Conservation (phyloP, 2,329 filamentous ascomycete genomes). For the Furcasterigmium furcatum region DNA sequence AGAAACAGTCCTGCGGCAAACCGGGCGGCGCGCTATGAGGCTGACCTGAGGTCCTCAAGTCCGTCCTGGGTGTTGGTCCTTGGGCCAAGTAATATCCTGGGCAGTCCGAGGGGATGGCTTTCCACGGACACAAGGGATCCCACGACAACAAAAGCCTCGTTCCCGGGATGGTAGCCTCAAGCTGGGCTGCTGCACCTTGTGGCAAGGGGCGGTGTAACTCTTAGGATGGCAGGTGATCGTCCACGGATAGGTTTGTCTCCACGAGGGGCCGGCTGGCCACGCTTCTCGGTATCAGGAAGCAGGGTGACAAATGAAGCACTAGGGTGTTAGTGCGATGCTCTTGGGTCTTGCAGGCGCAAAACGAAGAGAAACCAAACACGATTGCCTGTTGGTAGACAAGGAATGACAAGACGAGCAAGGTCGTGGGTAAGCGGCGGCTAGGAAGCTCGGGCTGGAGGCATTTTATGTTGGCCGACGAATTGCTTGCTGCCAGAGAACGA, state of each 20-base stretch:
- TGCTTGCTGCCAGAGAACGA: background rate
- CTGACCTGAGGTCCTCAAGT: slow-evolving; percentile 8
- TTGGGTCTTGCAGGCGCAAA: slow-evolving; percentile 14
- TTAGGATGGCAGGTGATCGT: slow-evolving; percentile 14
- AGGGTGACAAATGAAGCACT: slow-evolving; percentile 8
- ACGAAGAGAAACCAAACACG: slow-evolving; percentile 12
- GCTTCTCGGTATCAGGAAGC: slow-evolving; percentile 9
- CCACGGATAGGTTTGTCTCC: slow-evolving; percentile 14
- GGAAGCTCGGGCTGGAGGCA: slow-evolving; percentile 15
- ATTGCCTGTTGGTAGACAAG: slow-evolving; percentile 11
- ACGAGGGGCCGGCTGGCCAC: slow-evolving; percentile 11
- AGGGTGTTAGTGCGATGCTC: slow-evolving; percentile 12
- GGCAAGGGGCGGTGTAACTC: slow-evolving; percentile 13
- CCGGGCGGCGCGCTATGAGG: slow-evolving; percentile 8
- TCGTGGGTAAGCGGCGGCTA: slow-evolving; percentile 8
- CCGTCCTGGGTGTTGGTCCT: slow-evolving; percentile 7
- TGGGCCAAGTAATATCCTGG: slow-evolving; percentile 13
- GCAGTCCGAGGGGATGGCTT: slow-evolving; percentile 11
- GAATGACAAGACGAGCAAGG: slow-evolving; percentile 10
- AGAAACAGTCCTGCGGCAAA: slow-evolving; percentile 11
- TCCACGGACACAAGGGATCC: slow-evolving; percentile 14
- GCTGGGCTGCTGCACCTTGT: slow-evolving; percentile 9
- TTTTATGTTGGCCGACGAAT: slow-evolving; percentile 14
- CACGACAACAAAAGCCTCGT: slow-evolving; percentile 13
- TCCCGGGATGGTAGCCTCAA: slow-evolving; percentile 11